Evolutionary conservation across 2,329 filamentous ascomycete genomes (phyloP).

Genomic region (Penicillium sp.): DNA sequence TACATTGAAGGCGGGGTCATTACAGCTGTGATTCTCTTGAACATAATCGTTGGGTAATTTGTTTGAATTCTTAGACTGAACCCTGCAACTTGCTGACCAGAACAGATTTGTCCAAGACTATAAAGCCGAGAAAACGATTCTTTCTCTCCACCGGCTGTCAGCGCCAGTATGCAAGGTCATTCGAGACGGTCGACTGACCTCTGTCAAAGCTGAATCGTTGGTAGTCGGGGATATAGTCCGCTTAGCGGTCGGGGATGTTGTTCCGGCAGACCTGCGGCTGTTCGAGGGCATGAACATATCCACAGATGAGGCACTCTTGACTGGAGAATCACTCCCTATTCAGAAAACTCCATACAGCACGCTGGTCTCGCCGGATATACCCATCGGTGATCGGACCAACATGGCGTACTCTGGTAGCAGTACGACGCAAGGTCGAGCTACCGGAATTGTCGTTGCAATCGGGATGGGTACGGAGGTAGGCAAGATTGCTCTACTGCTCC

Average conservation of each 20-base stretch:
- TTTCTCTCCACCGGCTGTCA: slow-evolving; percentile 59
- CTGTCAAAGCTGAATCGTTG: slow-evolving; percentile 59
- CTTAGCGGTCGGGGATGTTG: slow-evolving; percentile 60
- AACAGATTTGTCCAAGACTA: slow-evolving; percentile 61
- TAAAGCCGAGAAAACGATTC: slow-evolving; percentile 63
- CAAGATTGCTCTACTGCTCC: slow-evolving; percentile 62
- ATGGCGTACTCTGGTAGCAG: slow-evolving; percentile 65
- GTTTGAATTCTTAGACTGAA: background rate
- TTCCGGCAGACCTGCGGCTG: slow-evolving; percentile 62
- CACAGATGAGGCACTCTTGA: slow-evolving; percentile 69
- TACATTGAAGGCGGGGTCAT: slow-evolving; percentile 65
- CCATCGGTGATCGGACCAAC: slow-evolving; percentile 62
- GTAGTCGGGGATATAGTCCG: slow-evolving; percentile 63
- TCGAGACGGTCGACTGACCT: slow-evolving; percentile 58
- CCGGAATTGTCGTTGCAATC: slow-evolving; percentile 62
- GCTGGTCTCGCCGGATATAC: slow-evolving; percentile 28
- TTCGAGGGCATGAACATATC: slow-evolving; percentile 71
- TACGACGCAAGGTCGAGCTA: slow-evolving; percentile 63
- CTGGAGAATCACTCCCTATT: slow-evolving; percentile 65
- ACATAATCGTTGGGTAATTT: slow-evolving; percentile 57
- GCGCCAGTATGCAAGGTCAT: slow-evolving; percentile 62
- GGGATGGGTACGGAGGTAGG: slow-evolving; percentile 67
- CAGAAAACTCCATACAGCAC: slow-evolving; percentile 52
- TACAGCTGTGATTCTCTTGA: slow-evolving; percentile 62
- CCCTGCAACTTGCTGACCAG: background rate